phyloP scores from a whole-genome alignment of 2,329 filamentous ascomycete genomes.

The Thielaviopsis populi region DNA sequence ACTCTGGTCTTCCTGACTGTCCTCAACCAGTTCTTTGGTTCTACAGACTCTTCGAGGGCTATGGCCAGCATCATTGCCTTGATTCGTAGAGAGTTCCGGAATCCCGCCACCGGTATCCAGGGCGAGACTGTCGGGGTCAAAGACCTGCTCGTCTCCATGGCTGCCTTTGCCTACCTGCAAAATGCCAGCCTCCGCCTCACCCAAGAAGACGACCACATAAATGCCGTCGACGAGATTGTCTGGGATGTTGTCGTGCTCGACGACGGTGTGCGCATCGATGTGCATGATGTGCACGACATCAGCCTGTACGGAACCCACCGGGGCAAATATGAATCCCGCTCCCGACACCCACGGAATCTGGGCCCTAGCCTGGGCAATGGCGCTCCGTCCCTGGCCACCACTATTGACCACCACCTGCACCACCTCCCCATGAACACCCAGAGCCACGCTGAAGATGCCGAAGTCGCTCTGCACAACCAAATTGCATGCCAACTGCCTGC shows the following conservation, averaged over 20 bases:
- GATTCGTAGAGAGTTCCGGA: slow-evolving; percentile 48
- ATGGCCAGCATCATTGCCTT: slow-evolving; percentile 52
- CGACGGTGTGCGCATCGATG: slow-evolving; percentile 42
- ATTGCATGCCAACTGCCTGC: slow-evolving; percentile 40
- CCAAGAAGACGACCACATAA: slow-evolving; percentile 33
- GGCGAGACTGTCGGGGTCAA: slow-evolving; percentile 45
- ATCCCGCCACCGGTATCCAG: slow-evolving; percentile 42
- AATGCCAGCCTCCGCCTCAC: slow-evolving; percentile 37
- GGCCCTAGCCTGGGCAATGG: too few species aligned
- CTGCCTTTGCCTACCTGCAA: slow-evolving; percentile 47
- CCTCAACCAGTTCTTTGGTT: slow-evolving; percentile 50
- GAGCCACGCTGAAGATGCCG: slow-evolving; percentile 17
- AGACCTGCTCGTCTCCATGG: slow-evolving; percentile 46
- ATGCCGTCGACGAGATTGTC: slow-evolving; percentile 40
- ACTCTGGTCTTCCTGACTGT: slow-evolving; percentile 43
- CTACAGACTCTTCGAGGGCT: slow-evolving; percentile 52
- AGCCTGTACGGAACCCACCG: slow-evolving; percentile 23
- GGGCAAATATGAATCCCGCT: slow-evolving; percentile 1
- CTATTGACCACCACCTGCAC: background rate
- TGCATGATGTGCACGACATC: slow-evolving; percentile 26
- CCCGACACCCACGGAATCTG: background rate
- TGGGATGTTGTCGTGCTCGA: slow-evolving; percentile 53
- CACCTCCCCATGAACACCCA: slow-evolving; percentile 8
- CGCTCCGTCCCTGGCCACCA: background rate
- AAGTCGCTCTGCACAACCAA: slow-evolving; percentile 33